phyloP scores from a whole-genome alignment of 306 rosid species.

The Castanea mollissima region DNA sequence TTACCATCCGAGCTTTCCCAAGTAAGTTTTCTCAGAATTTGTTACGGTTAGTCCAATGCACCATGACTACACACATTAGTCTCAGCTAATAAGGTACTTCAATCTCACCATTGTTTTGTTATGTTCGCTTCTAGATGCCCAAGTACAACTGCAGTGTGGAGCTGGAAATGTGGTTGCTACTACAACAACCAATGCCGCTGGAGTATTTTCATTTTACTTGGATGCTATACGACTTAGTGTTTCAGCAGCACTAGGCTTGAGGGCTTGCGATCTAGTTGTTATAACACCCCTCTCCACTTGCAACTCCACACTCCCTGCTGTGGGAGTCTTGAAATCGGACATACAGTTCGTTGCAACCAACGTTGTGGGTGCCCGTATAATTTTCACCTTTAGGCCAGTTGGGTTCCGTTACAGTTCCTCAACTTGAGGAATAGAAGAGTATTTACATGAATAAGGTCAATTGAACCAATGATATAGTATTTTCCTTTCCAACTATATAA shows the following conservation, averaged over 20 bases:
- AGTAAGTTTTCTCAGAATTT: not conserved
- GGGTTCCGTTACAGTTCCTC: slow-evolving; percentile 2
- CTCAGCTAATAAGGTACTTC: not conserved
- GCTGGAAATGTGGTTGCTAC: slow-evolving; percentile 24
- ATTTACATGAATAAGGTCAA: not conserved
- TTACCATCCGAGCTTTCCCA: no score
- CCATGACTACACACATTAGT: no score
- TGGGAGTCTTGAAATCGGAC: slow-evolving; percentile 4
- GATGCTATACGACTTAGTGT: slow-evolving; percentile 16
- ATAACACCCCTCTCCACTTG: slow-evolving; percentile 35
- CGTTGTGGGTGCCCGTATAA: not conserved
- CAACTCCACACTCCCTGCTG: slow-evolving; percentile 21
- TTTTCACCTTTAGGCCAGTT: slow-evolving; percentile 8
- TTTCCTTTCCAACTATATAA: not conserved
- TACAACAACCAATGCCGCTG: slow-evolving; percentile 17
- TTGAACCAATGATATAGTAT: not conserved
- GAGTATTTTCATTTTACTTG: slow-evolving; percentile 23
- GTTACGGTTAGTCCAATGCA: no score
- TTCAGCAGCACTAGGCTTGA: not conserved
- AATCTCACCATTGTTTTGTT: not conserved
- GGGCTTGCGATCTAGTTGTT: slow-evolving; percentile 27
- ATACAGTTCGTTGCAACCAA: slow-evolving; percentile 1
- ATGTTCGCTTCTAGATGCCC: slow-evolving; percentile 20
- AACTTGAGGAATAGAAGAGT: no score
- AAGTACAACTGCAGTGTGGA: slow-evolving; percentile 34